Evolutionary conservation across 129 eudicot species (phyloP).

Genomic region (Arctium minus): DNA sequence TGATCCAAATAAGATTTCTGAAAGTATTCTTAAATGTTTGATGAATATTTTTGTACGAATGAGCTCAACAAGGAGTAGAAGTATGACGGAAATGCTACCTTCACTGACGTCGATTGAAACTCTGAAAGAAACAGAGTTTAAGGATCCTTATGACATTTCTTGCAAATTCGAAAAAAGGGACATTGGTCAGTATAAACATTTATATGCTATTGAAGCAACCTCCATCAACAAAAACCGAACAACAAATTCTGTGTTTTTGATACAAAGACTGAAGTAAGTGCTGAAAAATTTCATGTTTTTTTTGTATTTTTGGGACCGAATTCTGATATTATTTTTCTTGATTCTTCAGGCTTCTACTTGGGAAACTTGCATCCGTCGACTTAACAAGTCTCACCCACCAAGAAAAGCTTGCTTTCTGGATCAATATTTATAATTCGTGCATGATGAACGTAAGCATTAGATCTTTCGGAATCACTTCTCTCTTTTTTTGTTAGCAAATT

Average conservation of each 20-base stretch:
- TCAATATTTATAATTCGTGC: slow-evolving; percentile 85
- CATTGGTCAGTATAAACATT: slow-evolving; percentile 60
- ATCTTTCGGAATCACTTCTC: background rate
- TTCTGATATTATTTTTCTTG: slow-evolving; percentile 1
- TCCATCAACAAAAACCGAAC: slow-evolving; percentile 64
- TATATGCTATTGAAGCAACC: slow-evolving; percentile 56
- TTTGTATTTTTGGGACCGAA: background rate
- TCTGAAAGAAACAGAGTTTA: slow-evolving; percentile 35
- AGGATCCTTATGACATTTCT: slow-evolving; percentile 66
- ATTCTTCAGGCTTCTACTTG: slow-evolving; percentile 59
- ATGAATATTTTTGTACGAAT: slow-evolving; percentile 64
- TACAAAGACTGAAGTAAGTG: slow-evolving; percentile 71
- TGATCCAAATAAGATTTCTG: slow-evolving; percentile 67
- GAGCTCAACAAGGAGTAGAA: slow-evolving; percentile 54
- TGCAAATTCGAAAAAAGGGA: slow-evolving; percentile 52
- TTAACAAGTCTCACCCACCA: slow-evolving; percentile 66
- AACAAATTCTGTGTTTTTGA: slow-evolving; percentile 53
- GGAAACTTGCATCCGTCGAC: slow-evolving; percentile 55
- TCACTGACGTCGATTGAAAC: slow-evolving; percentile 33
- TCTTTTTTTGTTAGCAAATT: background rate
- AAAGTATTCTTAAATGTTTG: slow-evolving; percentile 71
- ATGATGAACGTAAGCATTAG: slow-evolving; percentile 79
- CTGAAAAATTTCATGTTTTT: background rate
- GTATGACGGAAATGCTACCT: slow-evolving; percentile 38
- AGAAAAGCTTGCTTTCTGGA: slow-evolving; percentile 95